Evolutionary conservation across 805 yeast genomes (phyloP).

Genomic region (Kluyveromyces dobzhanskii): DNA sequence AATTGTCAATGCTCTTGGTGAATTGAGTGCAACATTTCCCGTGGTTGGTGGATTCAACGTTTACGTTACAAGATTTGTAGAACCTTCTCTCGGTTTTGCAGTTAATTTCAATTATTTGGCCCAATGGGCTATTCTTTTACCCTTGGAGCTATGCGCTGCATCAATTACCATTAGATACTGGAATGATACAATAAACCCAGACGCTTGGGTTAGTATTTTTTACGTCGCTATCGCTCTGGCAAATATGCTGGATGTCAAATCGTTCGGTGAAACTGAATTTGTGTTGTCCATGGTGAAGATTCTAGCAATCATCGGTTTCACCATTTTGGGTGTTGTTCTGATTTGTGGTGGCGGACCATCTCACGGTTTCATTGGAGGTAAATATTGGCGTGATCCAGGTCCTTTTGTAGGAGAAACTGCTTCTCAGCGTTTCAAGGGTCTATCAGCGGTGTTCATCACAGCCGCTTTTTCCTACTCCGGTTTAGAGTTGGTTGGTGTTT

Average conservation of each 20-base stretch:
- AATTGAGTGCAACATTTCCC: conserved; percentile 45
- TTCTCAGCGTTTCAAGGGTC: conserved; percentile 44
- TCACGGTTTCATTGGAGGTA: conserved; percentile 41
- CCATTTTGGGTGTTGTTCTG: conserved; percentile 39
- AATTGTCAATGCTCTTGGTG: conserved; percentile 48
- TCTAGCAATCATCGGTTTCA: conserved; percentile 40
- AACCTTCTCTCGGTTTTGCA: conserved; percentile 49
- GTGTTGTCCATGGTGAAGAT: conserved; percentile 41
- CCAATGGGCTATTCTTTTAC: conserved; percentile 49
- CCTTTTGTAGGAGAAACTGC: conserved; percentile 42
- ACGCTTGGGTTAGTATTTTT: conserved; percentile 53
- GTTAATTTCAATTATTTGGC: conserved; percentile 46
- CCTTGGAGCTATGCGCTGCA: conserved; percentile 53
- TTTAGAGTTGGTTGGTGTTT: conserved; percentile 63
- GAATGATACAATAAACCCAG: conserved; percentile 43
- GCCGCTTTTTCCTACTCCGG: conserved; percentile 77
- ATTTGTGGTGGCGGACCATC: conserved; percentile 48
- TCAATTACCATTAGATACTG: conserved; percentile 51
- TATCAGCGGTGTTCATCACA: conserved; percentile 63
- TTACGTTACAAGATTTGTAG: conserved; percentile 43
- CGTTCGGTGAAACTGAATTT: conserved; percentile 53
- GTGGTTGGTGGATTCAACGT: conserved; percentile 46
- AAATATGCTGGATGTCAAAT: conserved; percentile 45
- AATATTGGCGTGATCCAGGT: conserved; percentile 48
- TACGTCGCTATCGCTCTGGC: conserved; percentile 39